Evolutionary conservation across 495 filamentous ascomycete genomes (phyloP).

Genomic region (Podospora pseudopauciseta): DNA sequence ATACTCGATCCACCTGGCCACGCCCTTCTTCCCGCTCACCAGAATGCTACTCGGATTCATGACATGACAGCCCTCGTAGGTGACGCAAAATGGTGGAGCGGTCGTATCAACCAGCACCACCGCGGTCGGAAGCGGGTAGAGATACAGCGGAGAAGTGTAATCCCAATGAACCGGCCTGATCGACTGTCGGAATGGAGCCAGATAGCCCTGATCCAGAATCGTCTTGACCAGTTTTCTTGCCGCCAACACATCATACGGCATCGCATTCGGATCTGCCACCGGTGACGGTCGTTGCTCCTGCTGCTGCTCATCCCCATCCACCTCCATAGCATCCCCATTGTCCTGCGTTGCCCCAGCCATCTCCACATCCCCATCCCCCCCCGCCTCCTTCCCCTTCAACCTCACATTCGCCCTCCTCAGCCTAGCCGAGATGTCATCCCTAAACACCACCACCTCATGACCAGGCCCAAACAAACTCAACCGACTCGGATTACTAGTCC

Average conservation of each 20-base stretch:
- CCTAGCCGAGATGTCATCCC: conserved; percentile 78
- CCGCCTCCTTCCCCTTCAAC: conserved; percentile 41
- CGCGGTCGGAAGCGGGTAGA: conserved; percentile 85
- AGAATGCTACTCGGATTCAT: conserved; percentile 86
- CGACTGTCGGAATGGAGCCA: conserved; percentile 78
- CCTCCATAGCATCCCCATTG: conserved; percentile 42
- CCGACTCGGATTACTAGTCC: conserved; percentile 81
- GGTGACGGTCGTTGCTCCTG: conserved; percentile 3
- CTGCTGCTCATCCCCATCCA: conserved; percentile 32
- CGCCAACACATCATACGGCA: conserved; percentile 51
- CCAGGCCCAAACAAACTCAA: conserved; percentile 77
- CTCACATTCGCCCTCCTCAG: conserved; percentile 69
- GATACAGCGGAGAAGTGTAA: conserved; percentile 61
- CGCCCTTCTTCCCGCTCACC: conserved; percentile 56
- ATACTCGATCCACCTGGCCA: conserved; percentile 82
- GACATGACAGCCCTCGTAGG: conserved; percentile 92
- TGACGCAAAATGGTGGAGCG: conserved; percentile 73
- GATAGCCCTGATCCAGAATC: conserved; percentile 83
- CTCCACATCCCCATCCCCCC: conserved; percentile 32
- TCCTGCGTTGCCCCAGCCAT: conserved; percentile 27
- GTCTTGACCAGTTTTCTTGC: conserved; percentile 89
- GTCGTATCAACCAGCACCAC: conserved; percentile 79
- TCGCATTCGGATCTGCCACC: conserved; percentile 11
- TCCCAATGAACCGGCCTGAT: conserved; percentile 86
- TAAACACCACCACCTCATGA: conserved; percentile 79